Percentiles rank a stretch among this genome's conserved stretches.
Evolutionary conservation across 1,139 yeast genomes (phyloP).

Genomic region (Candida tetrigidarum): DNA sequence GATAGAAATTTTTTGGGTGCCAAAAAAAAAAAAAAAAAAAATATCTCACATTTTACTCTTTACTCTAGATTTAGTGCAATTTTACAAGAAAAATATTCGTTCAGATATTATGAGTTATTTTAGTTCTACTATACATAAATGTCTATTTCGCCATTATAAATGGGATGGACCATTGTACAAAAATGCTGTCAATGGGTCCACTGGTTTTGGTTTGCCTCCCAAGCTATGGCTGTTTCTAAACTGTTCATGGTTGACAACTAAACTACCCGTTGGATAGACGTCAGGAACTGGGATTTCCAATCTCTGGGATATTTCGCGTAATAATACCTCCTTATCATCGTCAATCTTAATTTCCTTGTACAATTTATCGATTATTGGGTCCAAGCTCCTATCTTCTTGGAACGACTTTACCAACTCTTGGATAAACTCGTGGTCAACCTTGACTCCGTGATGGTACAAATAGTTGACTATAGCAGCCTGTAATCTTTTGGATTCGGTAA

Average conservation of each 20-base stretch:
- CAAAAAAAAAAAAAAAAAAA: too few relatives aligned
- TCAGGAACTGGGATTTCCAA: conserved; percentile 29
- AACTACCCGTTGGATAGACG: conserved; percentile 31
- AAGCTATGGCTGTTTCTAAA: conserved; percentile 28
- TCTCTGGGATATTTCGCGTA: conserved; percentile 19
- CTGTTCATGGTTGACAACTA: conserved; percentile 22
- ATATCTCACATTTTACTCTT: too few relatives aligned
- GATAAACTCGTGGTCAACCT: conserved; percentile 30
- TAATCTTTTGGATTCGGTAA: conserved; percentile 26
- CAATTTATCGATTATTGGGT: conserved; percentile 19
- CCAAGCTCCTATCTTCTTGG: conserved; percentile 20
- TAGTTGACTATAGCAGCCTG: conserved; percentile 33
- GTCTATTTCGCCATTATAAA: conserved; percentile 20
- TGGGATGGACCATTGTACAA: conserved; percentile 34
- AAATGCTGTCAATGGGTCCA: conserved; percentile 34
- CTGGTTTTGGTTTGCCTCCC: conserved; percentile 39
- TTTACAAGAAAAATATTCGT: too few relatives aligned
- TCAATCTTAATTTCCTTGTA: conserved; percentile 13
- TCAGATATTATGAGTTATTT: too few relatives aligned
- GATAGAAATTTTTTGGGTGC: too few relatives aligned
- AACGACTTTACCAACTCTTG: conserved; percentile 28
- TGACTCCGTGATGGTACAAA: conserved; percentile 26
- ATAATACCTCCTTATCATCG: conserved; percentile 12
- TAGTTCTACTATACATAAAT: neutral
- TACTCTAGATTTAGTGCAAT: too few relatives aligned